Evolutionary conservation across 345 rosid genomes (phyloP), one percentile per base, ranked within the genome.

Genomic region (Eucalyptus polyanthemos): DNA sequence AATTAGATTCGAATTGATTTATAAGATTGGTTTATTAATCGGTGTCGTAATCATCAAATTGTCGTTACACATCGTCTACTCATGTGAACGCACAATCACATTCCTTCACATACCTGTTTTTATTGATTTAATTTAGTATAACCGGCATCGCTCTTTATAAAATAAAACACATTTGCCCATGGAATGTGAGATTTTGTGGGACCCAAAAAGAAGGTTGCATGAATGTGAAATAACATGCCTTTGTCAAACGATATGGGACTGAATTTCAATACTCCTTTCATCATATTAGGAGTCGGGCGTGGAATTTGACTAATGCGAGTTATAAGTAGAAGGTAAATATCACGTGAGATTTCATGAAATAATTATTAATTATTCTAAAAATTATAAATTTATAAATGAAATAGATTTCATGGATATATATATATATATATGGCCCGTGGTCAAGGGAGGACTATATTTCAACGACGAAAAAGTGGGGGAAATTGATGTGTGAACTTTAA

Each of bases 141-240:
- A 69, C 13, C 0, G 11, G 7, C 80, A 31, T 34, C 7, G 1
- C 21, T 69, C 80, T 17, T 69, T 31, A 69, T 40, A 17, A 34
- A 34, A 34, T 69, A 9, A 34, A 69, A 69, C 21, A 40, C 8
- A 9, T 69, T 34, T 69, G 44, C 24, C 13, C 13, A 3, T 34
- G 8, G 4, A 34, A 34, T 19, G 24, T 9, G 24, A 69, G 21
- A 69, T 34, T 69, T 69, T 9, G 24, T 34, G 13, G 21, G 22
- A 69, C 2, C 7, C 1, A 2, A 0, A 5, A 31, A 0, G 22
- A 5, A 16, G 42, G 6, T 34, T 5, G 4, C 42, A 17, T 15
- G 42, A 67, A 67, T 8, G 19, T 67, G 19, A 67, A 67, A 31
- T 2, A 15, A 1, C 6, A 15, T 31, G 6, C 11, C 6, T 16